phyloP scores from a whole-genome alignment of 106 monocot genomes.

The Apostasia shenzhenica region DNA sequence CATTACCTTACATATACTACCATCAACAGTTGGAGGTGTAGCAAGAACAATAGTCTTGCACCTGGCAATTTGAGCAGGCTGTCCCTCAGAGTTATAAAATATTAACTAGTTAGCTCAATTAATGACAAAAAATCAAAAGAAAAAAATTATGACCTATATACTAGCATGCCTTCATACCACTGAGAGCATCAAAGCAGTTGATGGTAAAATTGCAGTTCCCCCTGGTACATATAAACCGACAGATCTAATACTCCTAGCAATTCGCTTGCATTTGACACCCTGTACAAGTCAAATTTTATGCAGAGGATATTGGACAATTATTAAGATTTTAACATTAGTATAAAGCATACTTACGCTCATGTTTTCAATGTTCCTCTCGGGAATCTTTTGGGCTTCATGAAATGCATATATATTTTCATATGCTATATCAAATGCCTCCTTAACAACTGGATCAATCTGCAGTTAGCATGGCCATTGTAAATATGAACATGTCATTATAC shows the following conservation, averaged over 20 bases:
- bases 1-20: slow-evolving; percentile 88
- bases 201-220: slow-evolving; percentile 95
- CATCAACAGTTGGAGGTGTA: slow-evolving; percentile 78
- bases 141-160: too few relatives aligned
- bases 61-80: slow-evolving; percentile 96
- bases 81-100: slow-evolving; percentile 20
- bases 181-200: slow-evolving; percentile 95
- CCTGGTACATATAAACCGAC: slow-evolving; percentile 98
- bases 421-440: slow-evolving; percentile 92
- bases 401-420: slow-evolving; percentile 97
- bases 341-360: slow-evolving; percentile 54
- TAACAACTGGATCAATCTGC: slow-evolving; percentile 85
- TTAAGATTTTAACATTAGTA: not conserved
- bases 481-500: too few relatives aligned
- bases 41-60: slow-evolving; percentile 98
- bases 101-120: slow-evolving; percentile 9
- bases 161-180: slow-evolving; percentile 45
- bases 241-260: slow-evolving; percentile 73
- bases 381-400: slow-evolving; percentile 68
- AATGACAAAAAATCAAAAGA: not conserved
- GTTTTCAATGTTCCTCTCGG: slow-evolving; percentile 70
- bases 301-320: not conserved
- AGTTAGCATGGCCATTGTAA: not conserved
- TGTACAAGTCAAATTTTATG: slow-evolving; percentile 16
- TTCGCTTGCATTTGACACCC: slow-evolving; percentile 96